Percentiles rank a stretch among this genome's conserved stretches.
Conservation (phyloP, 75 land plant genomes). For the Cryptomeria japonica region DNA sequence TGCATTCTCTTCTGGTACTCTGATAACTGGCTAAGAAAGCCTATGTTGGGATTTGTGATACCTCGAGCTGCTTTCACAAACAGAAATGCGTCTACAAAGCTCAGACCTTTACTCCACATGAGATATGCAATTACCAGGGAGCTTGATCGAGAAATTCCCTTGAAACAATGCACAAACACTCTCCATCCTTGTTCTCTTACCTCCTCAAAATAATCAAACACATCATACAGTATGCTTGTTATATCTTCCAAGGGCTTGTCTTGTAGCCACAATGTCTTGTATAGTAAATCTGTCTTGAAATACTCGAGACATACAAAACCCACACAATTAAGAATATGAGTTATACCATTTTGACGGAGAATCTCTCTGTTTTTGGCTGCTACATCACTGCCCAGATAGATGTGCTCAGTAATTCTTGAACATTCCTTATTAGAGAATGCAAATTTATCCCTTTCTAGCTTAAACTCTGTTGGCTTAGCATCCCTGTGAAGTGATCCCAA, state of each 20-base stretch:
- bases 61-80: conserved; percentile 37
- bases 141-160: conserved; percentile 51
- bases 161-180: conserved; percentile 54
- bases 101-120: conserved; percentile 42
- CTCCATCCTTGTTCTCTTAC: conserved; percentile 34
- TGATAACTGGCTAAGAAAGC: conserved; percentile 53
- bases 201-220: conserved; percentile 59
- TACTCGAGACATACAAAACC: conserved; percentile 57
- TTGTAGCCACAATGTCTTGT: conserved; percentile 60
- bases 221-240: conserved; percentile 47
- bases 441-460: conserved; percentile 24
- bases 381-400: conserved; percentile 48
- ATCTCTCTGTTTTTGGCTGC: conserved; percentile 41
- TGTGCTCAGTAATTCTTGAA: conserved; percentile 42
- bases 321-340: conserved; percentile 61
- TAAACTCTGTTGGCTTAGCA: conserved; percentile 25
- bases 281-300: conserved; percentile 34
- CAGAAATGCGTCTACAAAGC: conserved; percentile 52
- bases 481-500: conserved; percentile 25
- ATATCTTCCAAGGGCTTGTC: conserved; percentile 60
- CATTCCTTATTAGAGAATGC: conserved; percentile 34
- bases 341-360: conserved; percentile 41
- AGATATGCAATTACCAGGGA: conserved; percentile 59
- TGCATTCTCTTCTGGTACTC: conserved; percentile 42
- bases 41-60: conserved; percentile 53